Base-by-base conservation (phyloP, 352 stramenopile species). In the Globisporangium paroecandrum region DNA sequence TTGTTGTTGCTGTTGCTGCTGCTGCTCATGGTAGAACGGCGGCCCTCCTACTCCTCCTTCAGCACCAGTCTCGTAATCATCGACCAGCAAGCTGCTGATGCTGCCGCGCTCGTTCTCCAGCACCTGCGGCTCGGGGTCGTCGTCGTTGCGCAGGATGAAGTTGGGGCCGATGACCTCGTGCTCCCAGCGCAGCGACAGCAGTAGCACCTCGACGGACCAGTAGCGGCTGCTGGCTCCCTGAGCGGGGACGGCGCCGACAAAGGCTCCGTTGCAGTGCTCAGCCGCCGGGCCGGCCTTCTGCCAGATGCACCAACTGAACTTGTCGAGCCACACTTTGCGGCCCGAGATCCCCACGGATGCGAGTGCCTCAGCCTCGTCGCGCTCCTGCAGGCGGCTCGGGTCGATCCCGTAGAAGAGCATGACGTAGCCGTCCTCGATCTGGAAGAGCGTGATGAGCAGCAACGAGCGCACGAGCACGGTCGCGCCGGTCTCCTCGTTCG, bases 401-500 rank as follows among this genome's bases (percentile, higher is more conserved):
- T 82, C 71, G 27, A 85, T 59, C 3, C 71, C 69, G 9, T 74
- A 74, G 67, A 79, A 83, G 32, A 85, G 70, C 32, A 74, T 73
- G 62, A 79, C 67, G 49, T 68, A 75, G 20, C 76, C 76, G 24
- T 74, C 51, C n/a, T 71, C 60, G 41, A 75, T 74, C 47, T 76
- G 46, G 27, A 85, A 78, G 13, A 77, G 76, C 22, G 77, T 79
- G 38, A 72, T 69, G 18, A 85, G 62, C 20, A 83, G 10, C 34
- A 83, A 68, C 2, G 73, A 56, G 70, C 74, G 67, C 43, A 69
- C 67, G 15, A 69, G 53, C 38, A 77, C 71, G 25, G 70, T 36
- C 22, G 65, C 53, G 58, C 69, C 65, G n/a, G 60, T 73, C 6
- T 74, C 64, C 55, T 69, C 57, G 13, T 69, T 60, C 8, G 63